Percentiles rank a stretch among this genome's conserved stretches.
These are phyloP conservation scores for Alternaria rosae DNA, from an alignment of 2,329 filamentous ascomycete genomes.

Conservation along the genomic window DNA sequence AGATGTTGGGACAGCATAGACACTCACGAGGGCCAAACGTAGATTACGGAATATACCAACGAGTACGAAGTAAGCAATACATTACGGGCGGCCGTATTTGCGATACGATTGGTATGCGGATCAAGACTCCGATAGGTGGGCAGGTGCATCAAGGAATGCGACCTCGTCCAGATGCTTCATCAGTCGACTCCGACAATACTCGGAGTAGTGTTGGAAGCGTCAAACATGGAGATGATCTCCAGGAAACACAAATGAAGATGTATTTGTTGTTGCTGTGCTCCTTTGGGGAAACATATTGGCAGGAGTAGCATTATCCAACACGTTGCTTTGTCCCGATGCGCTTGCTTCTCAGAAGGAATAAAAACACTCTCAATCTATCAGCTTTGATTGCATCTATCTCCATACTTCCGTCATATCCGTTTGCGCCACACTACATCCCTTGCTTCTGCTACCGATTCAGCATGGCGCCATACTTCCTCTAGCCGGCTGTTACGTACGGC, in stretches of 20 bases:
- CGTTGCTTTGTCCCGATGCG: neutral
- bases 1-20: neutral
- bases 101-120: neutral
- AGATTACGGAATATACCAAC: neutral
- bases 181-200: neutral
- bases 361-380: neutral
- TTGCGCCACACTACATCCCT: neutral
- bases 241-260: neutral
- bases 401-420: neutral
- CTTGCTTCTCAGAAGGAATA: neutral
- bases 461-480: neutral
- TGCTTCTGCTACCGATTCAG: neutral
- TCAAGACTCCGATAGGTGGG: neutral
- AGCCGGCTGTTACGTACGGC: neutral
- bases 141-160: neutral
- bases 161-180: neutral
- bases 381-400: neutral
- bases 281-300: neutral
- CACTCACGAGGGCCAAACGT: neutral
- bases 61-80: neutral
- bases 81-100: neutral
- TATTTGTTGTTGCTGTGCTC: neutral
- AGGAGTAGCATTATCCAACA: slow-evolving; percentile 9
- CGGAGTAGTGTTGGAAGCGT: neutral
- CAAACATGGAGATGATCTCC: neutral